phyloP scores from a whole-genome alignment of 179 eudicot species.

The Patellifolia procumbens region DNA sequence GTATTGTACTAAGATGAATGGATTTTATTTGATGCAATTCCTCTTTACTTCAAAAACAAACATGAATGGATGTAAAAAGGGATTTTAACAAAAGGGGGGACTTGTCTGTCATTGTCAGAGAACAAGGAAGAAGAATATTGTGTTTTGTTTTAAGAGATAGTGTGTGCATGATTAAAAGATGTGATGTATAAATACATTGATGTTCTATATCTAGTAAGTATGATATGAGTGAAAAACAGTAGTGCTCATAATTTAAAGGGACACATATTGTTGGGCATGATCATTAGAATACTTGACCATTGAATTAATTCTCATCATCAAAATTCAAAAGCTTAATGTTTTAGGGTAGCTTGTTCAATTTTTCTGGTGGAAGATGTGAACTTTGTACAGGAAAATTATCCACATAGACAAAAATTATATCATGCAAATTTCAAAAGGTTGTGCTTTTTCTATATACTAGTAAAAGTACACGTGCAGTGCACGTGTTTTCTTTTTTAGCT shows the following conservation, averaged over 20 bases:
- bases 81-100: slow-evolving; percentile 9
- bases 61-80: background rate
- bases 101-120: slow-evolving; percentile 30
- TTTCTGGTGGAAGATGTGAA: slow-evolving; percentile 3
- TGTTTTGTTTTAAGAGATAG: slow-evolving; percentile 3
- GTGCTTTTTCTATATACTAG: no score
- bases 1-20: no score
- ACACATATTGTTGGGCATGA: slow-evolving; percentile 24
- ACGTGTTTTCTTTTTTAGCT: no score
- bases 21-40: no score
- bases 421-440: background rate
- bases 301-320: background rate
- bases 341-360: background rate
- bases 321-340: background rate
- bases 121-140: slow-evolving; percentile 28
- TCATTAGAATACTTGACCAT: slow-evolving; percentile 18
- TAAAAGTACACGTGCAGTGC: no score
- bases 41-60: no score
- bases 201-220: background rate
- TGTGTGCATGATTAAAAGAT: slow-evolving; percentile 8
- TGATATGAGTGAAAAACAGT: slow-evolving; percentile 2
- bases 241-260: slow-evolving; percentile 19
- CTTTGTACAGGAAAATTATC: background rate
- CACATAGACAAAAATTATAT: background rate
- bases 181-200: slow-evolving; percentile 13